Conservation (phyloP, 306 rosid genomes). For the Prunus armeniaca region DNA sequence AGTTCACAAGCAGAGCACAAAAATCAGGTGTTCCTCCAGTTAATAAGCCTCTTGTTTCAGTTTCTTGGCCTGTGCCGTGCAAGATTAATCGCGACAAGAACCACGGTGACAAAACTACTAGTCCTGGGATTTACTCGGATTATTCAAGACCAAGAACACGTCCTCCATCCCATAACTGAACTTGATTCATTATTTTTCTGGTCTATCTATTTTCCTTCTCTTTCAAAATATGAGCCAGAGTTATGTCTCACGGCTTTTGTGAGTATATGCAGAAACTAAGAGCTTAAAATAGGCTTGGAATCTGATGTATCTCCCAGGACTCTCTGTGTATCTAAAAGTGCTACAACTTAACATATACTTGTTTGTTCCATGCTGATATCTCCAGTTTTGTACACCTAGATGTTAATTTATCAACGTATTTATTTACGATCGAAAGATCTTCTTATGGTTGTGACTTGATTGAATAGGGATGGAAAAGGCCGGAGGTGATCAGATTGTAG, state of each 20-base stretch:
- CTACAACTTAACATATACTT: background rate
- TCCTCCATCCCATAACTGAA: constrained; percentile 66
- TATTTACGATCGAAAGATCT: background rate
- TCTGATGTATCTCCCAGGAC: background rate
- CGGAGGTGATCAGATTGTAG: constrained; percentile 23
- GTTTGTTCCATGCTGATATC: background rate
- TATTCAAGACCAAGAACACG: constrained; percentile 60
- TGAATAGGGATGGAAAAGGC: constrained; percentile 29
- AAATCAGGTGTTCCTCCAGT: constrained; percentile 30
- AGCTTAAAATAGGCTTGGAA: background rate
- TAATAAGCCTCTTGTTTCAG: constrained; percentile 29
- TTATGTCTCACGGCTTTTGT: background rate
- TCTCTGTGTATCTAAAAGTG: background rate
- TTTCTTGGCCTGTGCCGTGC: constrained; percentile 32
- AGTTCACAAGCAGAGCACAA: background rate
- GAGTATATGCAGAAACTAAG: background rate
- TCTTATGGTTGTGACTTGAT: background rate
- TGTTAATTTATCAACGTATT: background rate
- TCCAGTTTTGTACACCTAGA: background rate
- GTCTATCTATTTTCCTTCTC: background rate
- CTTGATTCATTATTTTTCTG: background rate
- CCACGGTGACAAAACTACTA: constrained; percentile 15
- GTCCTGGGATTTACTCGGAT: constrained; percentile 44
- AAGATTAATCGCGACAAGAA: constrained; percentile 1
- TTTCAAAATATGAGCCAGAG: background rate